Evolutionary conservation across 441 rosid genomes (phyloP), one percentile per base, ranked within the genome.

Genomic region (Pelargonium cotyledonis): DNA sequence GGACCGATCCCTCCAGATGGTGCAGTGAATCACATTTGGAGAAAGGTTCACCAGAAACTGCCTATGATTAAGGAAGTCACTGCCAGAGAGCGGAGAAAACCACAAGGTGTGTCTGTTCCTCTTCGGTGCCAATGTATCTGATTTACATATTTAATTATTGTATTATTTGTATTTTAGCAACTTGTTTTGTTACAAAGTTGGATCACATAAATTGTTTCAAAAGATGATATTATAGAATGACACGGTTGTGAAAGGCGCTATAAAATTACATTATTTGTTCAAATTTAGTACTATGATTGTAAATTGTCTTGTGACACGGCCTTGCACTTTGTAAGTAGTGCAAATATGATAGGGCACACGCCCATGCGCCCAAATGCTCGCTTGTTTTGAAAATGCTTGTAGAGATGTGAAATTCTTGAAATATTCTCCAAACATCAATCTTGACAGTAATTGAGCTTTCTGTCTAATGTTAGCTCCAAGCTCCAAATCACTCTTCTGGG

Each of bases 21-120:
- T 76, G 96, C 99, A 0, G 96, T 94, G 73, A 94, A 89, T 78
- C 80, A 88, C 67, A 85, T 91, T 65, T 94, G 96, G 96, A 84
- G 71, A 75, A 91, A 88, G 85, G 90, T 91, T 68, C 75, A 78
- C 53, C 84, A 94, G 60, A 94, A 94, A 43, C 74, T 94, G 69
- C 89, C 99, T 0, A 40, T 79, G 77, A 85, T 91, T 31, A 84
- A 84, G 80, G 96, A 94, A 79, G 90, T 89, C 44, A 85, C 87
- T 49, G 68, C 80, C 63, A 81, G 94, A 58, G 91, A 86, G 64
- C 86, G 70, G 75, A 86, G 99, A 81, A 91, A 85, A 79, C 89
- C 92, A 14, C 73, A 76, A 1, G 96, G 94, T 68, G 84, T 80
- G 18, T 80, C 86, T 5, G 65, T 87, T 71, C 96, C 96, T 60